phyloP scores from a whole-genome alignment of 2,329 filamentous ascomycete genomes.

The Cephalotrichum gorgonifer region DNA sequence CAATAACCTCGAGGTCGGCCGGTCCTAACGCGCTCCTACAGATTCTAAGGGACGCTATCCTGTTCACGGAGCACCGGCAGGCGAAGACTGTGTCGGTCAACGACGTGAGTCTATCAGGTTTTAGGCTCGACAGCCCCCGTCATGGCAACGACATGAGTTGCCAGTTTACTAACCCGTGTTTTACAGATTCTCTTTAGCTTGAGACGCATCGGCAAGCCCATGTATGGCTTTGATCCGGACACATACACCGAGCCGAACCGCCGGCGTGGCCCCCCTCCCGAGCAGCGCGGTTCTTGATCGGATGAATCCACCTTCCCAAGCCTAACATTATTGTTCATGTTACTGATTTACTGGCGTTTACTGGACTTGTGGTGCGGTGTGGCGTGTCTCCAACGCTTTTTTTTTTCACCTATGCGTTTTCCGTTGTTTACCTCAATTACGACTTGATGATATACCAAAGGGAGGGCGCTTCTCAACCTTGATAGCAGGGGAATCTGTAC shows the following conservation, averaged over 20 bases:
- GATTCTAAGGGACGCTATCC: constrained; percentile 40
- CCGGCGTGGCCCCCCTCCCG: constrained; percentile 4
- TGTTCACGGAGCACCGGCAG: constrained; percentile 40
- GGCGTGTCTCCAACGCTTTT: too few relatives aligned
- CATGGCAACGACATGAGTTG: background rate
- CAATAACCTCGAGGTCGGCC: background rate
- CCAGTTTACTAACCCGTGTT: background rate
- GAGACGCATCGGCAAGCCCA: constrained; percentile 34
- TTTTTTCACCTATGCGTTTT: too few relatives aligned
- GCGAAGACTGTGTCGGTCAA: constrained; percentile 52
- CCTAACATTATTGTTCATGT: background rate
- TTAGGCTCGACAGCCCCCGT: too few relatives aligned
- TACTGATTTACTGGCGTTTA: background rate
- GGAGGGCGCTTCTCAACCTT: too few relatives aligned
- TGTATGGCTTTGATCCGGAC: constrained; percentile 48
- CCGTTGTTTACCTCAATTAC: too few relatives aligned
- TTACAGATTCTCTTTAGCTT: constrained; percentile 45
- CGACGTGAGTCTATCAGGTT: constrained; percentile 37
- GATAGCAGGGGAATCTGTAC: too few relatives aligned
- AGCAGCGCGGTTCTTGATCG: background rate
- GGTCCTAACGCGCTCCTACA: constrained; percentile 17
- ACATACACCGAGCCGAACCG: constrained; percentile 16
- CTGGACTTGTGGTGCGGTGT: background rate
- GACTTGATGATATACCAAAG: too few relatives aligned
- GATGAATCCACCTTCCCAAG: background rate